A percentile compares a stretch with the other conserved stretches of the same genome.
Evolutionary conservation across 306 rosid species (phyloP).

Genomic region (Trifolium fragiferum): DNA sequence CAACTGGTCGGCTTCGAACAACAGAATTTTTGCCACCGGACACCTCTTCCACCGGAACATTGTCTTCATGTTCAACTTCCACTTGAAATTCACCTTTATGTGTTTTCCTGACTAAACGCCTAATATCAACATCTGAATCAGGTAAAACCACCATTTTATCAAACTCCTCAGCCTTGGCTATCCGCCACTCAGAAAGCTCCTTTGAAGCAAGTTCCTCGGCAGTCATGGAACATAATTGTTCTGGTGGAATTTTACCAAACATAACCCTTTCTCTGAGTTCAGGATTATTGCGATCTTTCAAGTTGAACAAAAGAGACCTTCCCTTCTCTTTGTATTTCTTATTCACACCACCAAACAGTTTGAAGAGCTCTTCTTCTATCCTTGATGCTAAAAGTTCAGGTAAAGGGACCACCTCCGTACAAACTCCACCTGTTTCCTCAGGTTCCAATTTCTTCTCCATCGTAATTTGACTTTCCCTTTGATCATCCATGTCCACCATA

Average conservation of each 20-base stretch:
- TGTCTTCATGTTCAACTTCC: slow-evolving; percentile 83
- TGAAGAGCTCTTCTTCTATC: slow-evolving; percentile 87
- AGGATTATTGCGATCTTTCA: slow-evolving; percentile 95
- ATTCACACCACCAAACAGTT: slow-evolving; percentile 94
- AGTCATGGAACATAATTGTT: slow-evolving; percentile 85
- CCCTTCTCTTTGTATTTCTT: slow-evolving; percentile 99
- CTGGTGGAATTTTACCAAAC: slow-evolving; percentile 83
- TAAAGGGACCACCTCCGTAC: slow-evolving; percentile 44
- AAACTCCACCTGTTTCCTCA: slow-evolving; percentile 47
- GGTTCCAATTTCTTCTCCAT: slow-evolving; percentile 51
- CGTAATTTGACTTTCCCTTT: slow-evolving; percentile 49
- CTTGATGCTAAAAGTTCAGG: slow-evolving; percentile 69
- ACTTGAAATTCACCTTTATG: slow-evolving; percentile 98
- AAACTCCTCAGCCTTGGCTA: slow-evolving; percentile 99
- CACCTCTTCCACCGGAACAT: slow-evolving; percentile 60
- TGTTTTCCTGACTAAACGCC: slow-evolving; percentile 91
- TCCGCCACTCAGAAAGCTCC: slow-evolving; percentile 98
- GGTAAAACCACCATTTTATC: slow-evolving; percentile 97
- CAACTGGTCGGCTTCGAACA: slow-evolving; percentile 46
- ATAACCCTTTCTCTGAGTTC: slow-evolving; percentile 90
- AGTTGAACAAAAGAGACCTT: slow-evolving; percentile 92
- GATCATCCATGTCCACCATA: slow-evolving; percentile 48
- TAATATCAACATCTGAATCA: slow-evolving; percentile 78
- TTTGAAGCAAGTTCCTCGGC: slow-evolving; percentile 99
- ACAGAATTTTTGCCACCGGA: slow-evolving; percentile 60